phyloP scores from a whole-genome alignment of 2,329 filamentous ascomycete genomes.

The Claviceps monticola region DNA sequence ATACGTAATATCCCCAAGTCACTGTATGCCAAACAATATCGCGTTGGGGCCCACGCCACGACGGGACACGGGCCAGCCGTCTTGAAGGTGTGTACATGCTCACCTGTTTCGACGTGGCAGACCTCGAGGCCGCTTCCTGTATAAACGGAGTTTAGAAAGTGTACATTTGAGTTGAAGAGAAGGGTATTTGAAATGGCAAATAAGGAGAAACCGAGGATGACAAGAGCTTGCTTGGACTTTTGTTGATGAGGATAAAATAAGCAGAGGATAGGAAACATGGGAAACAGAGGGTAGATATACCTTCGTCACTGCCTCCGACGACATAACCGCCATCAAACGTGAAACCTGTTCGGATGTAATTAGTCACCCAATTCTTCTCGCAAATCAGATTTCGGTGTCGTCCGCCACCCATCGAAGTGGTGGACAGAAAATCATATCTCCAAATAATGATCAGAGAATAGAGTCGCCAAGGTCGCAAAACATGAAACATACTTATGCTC shows the following conservation, averaged over 20 bases:
- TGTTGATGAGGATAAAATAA: not conserved
- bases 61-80: slow-evolving; percentile 49
- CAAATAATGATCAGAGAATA: not conserved
- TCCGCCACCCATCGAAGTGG: too few species aligned
- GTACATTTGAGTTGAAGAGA: too few species aligned
- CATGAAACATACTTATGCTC: slow-evolving; percentile 42
- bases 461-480: not conserved
- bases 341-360: slow-evolving; percentile 37
- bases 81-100: slow-evolving; percentile 58
- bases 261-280: not conserved
- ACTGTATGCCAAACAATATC: slow-evolving; percentile 61
- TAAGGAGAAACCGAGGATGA: too few species aligned
- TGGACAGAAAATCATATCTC: not conserved
- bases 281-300: slow-evolving; percentile 17
- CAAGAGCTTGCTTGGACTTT: too few species aligned
- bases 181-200: too few species aligned
- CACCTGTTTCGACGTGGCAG: slow-evolving; percentile 59
- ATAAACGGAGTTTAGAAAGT: not conserved
- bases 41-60: slow-evolving; percentile 62
- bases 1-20: slow-evolving; percentile 58
- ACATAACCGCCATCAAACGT: slow-evolving; percentile 67
- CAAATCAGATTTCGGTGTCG: too few species aligned
- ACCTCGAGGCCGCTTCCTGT: slow-evolving; percentile 50
- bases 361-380: not conserved
- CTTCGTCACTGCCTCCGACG: slow-evolving; percentile 61